Evolutionary conservation across 331 rosid genomes (phyloP).

Genomic region (Erythrophleum ivorense): DNA sequence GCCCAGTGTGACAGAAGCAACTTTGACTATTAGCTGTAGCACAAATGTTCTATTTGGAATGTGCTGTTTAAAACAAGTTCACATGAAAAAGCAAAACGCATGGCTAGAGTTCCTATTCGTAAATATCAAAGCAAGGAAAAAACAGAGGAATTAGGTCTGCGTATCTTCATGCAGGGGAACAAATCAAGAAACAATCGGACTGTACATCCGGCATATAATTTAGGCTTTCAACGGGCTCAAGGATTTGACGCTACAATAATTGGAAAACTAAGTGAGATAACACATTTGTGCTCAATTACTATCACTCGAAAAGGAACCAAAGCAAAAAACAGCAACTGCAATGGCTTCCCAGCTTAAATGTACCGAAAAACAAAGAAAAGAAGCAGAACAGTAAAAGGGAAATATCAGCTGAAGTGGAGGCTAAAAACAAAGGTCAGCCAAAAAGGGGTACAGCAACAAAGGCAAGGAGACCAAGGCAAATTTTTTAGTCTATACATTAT

Average conservation of each 20-base stretch:
- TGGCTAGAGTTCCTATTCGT: not conserved
- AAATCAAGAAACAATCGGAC: not conserved
- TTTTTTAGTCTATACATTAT: not conserved
- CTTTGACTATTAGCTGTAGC: not conserved
- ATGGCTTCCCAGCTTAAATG: not conserved
- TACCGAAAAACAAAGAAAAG: not conserved
- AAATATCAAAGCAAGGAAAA: not conserved
- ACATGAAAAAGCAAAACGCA: not conserved
- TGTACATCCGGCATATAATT: not conserved
- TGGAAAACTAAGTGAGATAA: not conserved
- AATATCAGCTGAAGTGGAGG: not conserved
- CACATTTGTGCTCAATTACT: not conserved
- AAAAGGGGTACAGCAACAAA: not conserved
- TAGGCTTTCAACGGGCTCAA: not conserved
- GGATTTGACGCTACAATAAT: not conserved
- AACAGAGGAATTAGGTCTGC: not conserved
- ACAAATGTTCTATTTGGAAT: conserved; percentile 10
- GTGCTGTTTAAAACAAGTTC: conserved; percentile 5
- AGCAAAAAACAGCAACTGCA: not conserved
- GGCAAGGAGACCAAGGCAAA: not conserved
- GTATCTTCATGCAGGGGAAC: not conserved
- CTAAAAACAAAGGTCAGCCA: not conserved
- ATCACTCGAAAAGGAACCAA: not conserved
- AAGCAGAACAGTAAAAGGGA: not conserved
- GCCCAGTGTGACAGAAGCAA: not conserved